Conservation (phyloP, 2,329 filamentous ascomycete genomes). For the Ophiostoma pallidulum region DNA sequence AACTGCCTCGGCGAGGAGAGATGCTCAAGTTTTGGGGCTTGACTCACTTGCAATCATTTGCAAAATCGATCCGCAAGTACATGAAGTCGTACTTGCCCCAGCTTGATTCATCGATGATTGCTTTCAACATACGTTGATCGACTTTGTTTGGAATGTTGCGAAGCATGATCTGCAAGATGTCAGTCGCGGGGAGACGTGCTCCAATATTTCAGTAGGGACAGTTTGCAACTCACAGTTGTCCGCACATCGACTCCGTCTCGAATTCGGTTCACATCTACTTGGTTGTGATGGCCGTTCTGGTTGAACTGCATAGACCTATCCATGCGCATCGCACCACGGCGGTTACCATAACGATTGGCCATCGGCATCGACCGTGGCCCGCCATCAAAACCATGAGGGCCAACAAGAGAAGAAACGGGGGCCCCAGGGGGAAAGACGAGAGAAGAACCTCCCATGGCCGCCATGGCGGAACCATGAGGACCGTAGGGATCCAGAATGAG, state of each 20-base stretch:
- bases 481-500: slow-evolving; percentile 28
- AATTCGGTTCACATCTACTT: slow-evolving; percentile 53
- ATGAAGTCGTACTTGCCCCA: slow-evolving; percentile 86
- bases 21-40: neutral
- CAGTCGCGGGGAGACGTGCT: neutral
- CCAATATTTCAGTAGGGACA: neutral
- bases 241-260: slow-evolving; percentile 60
- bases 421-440: slow-evolving; percentile 11
- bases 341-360: slow-evolving; percentile 29
- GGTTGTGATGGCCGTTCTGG: slow-evolving; percentile 46
- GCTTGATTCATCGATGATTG: slow-evolving; percentile 67
- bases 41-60: slow-evolving; percentile 71
- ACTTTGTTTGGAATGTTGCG: slow-evolving; percentile 92
- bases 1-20: neutral
- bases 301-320: slow-evolving; percentile 38
- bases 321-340: slow-evolving; percentile 40
- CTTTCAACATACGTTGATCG: slow-evolving; percentile 65
- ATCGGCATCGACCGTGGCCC: slow-evolving; percentile 30
- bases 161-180: slow-evolving; percentile 64
- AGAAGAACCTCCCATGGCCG: slow-evolving; percentile 18
- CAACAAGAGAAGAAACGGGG: slow-evolving; percentile 1
- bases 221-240: slow-evolving; percentile 54
- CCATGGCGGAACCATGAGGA: slow-evolving; percentile 21
- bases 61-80: slow-evolving; percentile 86
- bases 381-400: slow-evolving; percentile 26